A percentile compares a stretch with the other conserved stretches of the same genome.
Conservation (phyloP, 2,329 filamentous ascomycete genomes). For the Ophiocordyceps australis region DNA sequence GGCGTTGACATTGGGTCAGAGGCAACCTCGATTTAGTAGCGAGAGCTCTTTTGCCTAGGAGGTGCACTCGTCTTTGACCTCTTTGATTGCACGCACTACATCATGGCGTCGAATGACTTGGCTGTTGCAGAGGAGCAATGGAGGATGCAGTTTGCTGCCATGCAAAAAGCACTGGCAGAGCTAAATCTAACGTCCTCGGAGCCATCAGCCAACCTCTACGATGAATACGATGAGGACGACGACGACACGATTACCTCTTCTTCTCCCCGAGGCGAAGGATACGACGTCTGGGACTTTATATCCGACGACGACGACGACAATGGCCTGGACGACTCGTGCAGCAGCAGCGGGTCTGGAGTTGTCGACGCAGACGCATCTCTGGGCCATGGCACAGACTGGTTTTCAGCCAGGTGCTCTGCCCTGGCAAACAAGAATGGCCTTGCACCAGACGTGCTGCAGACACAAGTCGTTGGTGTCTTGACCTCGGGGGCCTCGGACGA, state of each 20-base stretch:
- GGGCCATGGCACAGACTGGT: conserved; percentile 48
- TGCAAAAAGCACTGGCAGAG: conserved; percentile 69
- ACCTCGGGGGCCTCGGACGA: conserved; percentile 53
- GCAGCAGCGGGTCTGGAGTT: too few relatives aligned
- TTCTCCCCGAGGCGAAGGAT: too few relatives aligned
- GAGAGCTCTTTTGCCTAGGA: too few relatives aligned
- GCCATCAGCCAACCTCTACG: conserved; percentile 24
- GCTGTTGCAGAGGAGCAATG: conserved; percentile 42
- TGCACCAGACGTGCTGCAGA: conserved; percentile 49
- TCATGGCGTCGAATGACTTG: conserved; percentile 16
- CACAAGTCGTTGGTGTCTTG: conserved; percentile 61
- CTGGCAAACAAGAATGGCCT: conserved; percentile 51
- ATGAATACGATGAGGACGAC: conserved; percentile 35
- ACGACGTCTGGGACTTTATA: conserved; percentile 91
- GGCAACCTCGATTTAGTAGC: too few relatives aligned
- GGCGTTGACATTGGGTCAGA: too few relatives aligned
- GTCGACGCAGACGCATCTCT: conserved; percentile 17
- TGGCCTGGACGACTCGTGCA: conserved; percentile 48
- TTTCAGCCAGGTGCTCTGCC: conserved; percentile 47
- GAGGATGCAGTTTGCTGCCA: conserved; percentile 69
- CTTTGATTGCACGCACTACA: too few relatives aligned
- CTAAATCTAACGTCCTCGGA: conserved; percentile 31
- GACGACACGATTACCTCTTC: too few relatives aligned
- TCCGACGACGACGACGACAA: conserved; percentile 53
- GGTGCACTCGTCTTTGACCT: too few relatives aligned